Percentiles rank a stretch among this genome's conserved stretches.
These are phyloP conservation scores for Botrytis porri DNA, from an alignment of 2,329 filamentous ascomycete genomes.

Conservation along the genomic window DNA sequence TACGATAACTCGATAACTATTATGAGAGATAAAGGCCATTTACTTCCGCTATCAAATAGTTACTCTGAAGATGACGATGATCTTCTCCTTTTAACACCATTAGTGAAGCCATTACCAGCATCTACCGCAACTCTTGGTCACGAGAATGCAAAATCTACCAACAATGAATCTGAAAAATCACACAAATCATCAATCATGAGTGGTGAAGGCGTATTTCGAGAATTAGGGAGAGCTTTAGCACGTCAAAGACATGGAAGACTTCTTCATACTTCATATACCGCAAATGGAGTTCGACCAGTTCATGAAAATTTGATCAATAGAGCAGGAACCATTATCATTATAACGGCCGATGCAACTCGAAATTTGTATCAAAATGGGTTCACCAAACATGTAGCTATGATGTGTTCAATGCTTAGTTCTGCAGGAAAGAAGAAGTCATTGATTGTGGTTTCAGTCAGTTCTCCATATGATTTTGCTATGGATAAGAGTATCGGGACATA, in stretches of 20 bases:
- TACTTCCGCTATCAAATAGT: slow-evolving; percentile 80
- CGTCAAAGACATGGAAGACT: slow-evolving; percentile 82
- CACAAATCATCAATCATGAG: slow-evolving; percentile 72
- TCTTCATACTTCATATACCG: slow-evolving; percentile 91
- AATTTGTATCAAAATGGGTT: slow-evolving; percentile 94
- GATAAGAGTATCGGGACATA: slow-evolving; percentile 89
- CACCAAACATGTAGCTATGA: slow-evolving; percentile 93
- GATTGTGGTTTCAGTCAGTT: slow-evolving; percentile 89
- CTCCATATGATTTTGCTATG: slow-evolving; percentile 94
- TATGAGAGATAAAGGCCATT: slow-evolving; percentile 80
- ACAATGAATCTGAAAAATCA: slow-evolving; percentile 48
- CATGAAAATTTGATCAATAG: slow-evolving; percentile 91
- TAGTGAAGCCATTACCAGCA: slow-evolving; percentile 89
- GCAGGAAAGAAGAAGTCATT: slow-evolving; percentile 82
- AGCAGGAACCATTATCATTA: slow-evolving; percentile 81
- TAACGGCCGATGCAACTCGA: slow-evolving; percentile 90
- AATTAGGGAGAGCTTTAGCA: slow-evolving; percentile 83
- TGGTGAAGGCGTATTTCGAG: slow-evolving; percentile 87
- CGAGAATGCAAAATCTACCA: slow-evolving; percentile 48
- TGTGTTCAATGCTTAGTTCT: slow-evolving; percentile 79
- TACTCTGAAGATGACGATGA: slow-evolving; percentile 89
- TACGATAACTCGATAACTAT: slow-evolving; percentile 94
- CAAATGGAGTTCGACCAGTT: slow-evolving; percentile 85
- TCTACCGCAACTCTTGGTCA: slow-evolving; percentile 68
- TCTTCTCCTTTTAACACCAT: slow-evolving; percentile 79